Base-by-base conservation (phyloP, 2,329 filamentous ascomycete genomes). In the Hymenoscyphus albidus region DNA sequence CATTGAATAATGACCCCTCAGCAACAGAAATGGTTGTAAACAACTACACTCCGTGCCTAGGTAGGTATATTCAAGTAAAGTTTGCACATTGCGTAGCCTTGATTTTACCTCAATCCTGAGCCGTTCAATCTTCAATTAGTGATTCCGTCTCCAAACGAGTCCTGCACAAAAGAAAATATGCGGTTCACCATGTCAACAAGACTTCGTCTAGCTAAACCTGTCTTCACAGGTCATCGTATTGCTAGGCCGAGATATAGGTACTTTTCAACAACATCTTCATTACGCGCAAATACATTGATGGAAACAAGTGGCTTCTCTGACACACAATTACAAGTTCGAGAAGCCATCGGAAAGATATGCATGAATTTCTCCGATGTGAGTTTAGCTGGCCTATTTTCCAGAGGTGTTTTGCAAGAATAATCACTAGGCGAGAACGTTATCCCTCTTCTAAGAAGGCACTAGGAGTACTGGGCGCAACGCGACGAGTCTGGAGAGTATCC, bases 401-500 rank as follows among this genome's bases (percentile, higher is more conserved):
- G n/a, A 48, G 32, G 51, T 22, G 22, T 60, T 55, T 12, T 39
- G 9, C 7, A 10, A 51, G 7, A 48, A n/a, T 35, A 35, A 35
- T 35, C 3, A 35, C 3, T 7, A 35, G 35, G 35, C 32, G 14
- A 10, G 16, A 9, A 27, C 2, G 13, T 18, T 58, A 31, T 27
- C 6, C 31, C 27, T 42, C 51, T 39, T 51, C 56, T 40, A 22
- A 60, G 31, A 38, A 16, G 10, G 10, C 1, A 48, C 14, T 51
- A 74, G 72, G 83, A 85, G 12, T 94, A 93, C 77, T 94, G 90
- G 91, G 87, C 87, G 70, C 83, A 89, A 62, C 88, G 81, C 68
- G 91, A 95, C 73, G 84, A 91, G 68, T 82, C 81, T 5, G 88
- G 87, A 68, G 80, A 85, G 65, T 90, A 94, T 74, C 92, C 91